These are phyloP conservation scores for Coemansia sp. DNA, from an alignment of 371 early-diverging fungal genomes.

Conservation along the genomic window DNA sequence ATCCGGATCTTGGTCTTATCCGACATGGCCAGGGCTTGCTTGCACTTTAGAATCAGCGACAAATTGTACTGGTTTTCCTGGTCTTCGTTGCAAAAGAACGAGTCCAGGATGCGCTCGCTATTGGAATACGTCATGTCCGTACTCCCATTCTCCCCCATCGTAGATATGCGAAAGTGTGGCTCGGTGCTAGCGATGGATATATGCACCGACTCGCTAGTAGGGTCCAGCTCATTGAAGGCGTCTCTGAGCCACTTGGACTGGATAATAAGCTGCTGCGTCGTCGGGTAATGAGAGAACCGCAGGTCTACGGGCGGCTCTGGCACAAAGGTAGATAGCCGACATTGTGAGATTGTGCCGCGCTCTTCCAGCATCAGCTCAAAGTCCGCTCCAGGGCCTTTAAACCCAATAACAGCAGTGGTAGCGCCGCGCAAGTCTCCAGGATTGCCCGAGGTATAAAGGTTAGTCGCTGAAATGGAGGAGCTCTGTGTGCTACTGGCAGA, in stretches of 20 bases:
- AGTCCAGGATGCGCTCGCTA: slow-evolving; percentile 53
- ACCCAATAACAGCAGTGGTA: slow-evolving; percentile 41
- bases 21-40: slow-evolving; percentile 53
- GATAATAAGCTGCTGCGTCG: slow-evolving; percentile 54
- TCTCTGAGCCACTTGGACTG: slow-evolving; percentile 55
- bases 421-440: slow-evolving; percentile 36
- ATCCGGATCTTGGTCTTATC: slow-evolving; percentile 55
- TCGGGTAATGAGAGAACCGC: slow-evolving; percentile 34
- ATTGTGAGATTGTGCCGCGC: slow-evolving; percentile 53
- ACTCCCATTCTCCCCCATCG: slow-evolving; percentile 53
- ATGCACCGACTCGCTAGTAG: slow-evolving; percentile 49
- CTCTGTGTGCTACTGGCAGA: slow-evolving; percentile 1
- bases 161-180: slow-evolving; percentile 54
- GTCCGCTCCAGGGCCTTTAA: slow-evolving; percentile 44
- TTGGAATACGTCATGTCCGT: slow-evolving; percentile 56
- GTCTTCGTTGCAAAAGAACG: slow-evolving; percentile 50
- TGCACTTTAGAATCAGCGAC: slow-evolving; percentile 46
- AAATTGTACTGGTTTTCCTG: slow-evolving; percentile 49
- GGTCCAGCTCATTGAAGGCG: slow-evolving; percentile 56
- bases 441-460: slow-evolving; percentile 6
- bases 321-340: slow-evolving; percentile 52
- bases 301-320: slow-evolving; percentile 50
- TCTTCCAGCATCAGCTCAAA: slow-evolving; percentile 53
- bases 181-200: slow-evolving; percentile 48
- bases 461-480: slow-evolving; percentile 10